Evolutionary conservation across 2,329 filamentous ascomycete genomes (phyloP).

Genomic region (Trichoderma sp.): DNA sequence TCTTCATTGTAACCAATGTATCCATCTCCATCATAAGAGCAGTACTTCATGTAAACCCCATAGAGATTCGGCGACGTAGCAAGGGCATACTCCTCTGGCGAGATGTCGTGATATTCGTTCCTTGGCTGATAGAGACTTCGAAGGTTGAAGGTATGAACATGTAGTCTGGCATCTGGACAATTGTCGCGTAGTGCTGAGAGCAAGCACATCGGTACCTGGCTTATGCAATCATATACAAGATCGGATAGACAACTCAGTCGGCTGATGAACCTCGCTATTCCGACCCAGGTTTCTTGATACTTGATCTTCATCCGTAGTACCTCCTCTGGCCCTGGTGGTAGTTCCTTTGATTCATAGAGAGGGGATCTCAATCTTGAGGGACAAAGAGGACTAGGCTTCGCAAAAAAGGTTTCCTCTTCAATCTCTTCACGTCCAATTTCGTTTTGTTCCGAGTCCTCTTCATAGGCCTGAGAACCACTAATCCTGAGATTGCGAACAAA

Average conservation of each 20-base stretch:
- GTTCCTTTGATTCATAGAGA: background rate
- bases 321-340: background rate
- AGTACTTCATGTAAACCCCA: background rate
- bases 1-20: background rate
- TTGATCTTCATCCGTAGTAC: background rate
- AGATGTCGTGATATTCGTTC: background rate
- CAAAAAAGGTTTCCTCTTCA: background rate
- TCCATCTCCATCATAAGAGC: background rate
- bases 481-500: background rate
- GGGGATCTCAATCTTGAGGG: background rate
- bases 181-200: background rate
- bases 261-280: background rate
- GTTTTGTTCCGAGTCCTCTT: background rate
- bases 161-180: background rate
- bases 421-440: background rate
- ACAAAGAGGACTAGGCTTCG: background rate
- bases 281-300: background rate
- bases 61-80: background rate
- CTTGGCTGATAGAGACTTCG: background rate
- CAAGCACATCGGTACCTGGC: background rate
- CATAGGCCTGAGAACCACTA: background rate
- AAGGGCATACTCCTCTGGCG: background rate
- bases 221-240: background rate
- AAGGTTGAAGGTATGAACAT: background rate
- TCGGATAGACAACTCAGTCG: background rate